Evolutionary conservation across 345 rosid species (phyloP).

Genomic region (Gossypium raimondii): DNA sequence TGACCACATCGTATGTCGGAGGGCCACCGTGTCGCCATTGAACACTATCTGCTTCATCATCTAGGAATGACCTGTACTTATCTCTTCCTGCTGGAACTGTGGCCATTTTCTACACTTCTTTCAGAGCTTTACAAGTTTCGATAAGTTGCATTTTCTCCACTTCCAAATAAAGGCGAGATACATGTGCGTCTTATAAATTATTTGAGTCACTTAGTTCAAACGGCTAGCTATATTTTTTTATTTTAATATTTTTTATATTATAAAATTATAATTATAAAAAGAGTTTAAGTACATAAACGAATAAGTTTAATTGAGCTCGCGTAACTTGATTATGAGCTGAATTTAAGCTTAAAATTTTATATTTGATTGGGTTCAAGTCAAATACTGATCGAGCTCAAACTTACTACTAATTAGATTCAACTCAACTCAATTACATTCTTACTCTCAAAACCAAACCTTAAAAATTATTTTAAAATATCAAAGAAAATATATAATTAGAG

Average conservation of each 20-base stretch:
- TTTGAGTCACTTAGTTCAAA: too few species aligned
- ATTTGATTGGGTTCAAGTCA: accelerated
- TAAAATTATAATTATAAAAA: too few species aligned
- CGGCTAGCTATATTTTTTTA: too few species aligned
- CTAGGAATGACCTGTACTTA: conserved; percentile 58
- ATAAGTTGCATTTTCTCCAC: not conserved
- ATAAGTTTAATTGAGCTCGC: too few species aligned
- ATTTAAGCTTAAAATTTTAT: too few species aligned
- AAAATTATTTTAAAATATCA: too few species aligned
- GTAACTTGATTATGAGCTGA: too few species aligned
- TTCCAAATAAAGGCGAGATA: not conserved
- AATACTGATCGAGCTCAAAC: accelerated
- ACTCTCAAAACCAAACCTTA: too few species aligned
- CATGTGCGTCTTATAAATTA: too few species aligned
- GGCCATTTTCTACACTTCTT: not conserved
- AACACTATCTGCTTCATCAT: conserved; percentile 34
- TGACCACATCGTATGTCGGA: conserved; percentile 48
- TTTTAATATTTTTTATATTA: too few species aligned
- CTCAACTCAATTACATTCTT: too few species aligned
- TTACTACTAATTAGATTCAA: accelerated
- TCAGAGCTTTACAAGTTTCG: not conserved
- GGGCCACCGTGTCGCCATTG: conserved; percentile 66
- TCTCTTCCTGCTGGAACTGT: conserved; percentile 26
- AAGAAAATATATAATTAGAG: too few species aligned
- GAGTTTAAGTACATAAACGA: accelerated